Base-by-base conservation (phyloP, 306 rosid genomes). In the Citrullus amarus region DNA sequence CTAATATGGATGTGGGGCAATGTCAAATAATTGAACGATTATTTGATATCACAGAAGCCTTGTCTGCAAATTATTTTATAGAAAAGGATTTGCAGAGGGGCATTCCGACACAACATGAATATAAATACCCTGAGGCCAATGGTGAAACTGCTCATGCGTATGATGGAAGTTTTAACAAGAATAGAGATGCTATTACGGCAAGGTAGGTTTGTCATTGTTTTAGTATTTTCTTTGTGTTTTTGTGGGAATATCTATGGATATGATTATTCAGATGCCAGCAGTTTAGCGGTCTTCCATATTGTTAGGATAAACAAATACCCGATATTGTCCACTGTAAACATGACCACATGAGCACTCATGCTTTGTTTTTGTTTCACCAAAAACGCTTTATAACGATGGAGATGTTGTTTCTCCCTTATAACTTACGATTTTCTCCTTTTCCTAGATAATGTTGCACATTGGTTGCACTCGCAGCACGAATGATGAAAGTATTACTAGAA, bases 11-110 rank as follows among this genome's bases (percentile, higher is more conserved):
- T 83, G 87, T 91, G 84, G 81, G 76, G 84, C 96, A 95, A 83
- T 95, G 99, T 82, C 89, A 95, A 88, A 92, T 95, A 79, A 95
- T 95, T 80, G 97, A 92, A 81, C 97, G 87, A 65, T 88, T 95
- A 76, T 61, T 95, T 82, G 97, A 95, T 12, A 96, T 95, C 78
- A 95, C 96, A 14, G 96, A 91, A 83, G 66, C 89, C 50, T 96
- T 89, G 2, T 92, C 90, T 59, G 81, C 84, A 20, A 80, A 85
- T 78, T 82, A 91, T 81, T 50, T 48, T 77, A 87, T 91, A 9
- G 92, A 87, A 79, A 92, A 90, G 72, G 79, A 78, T 80, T 88
- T 85, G 0, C 83, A 88, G 5, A 90, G 81, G 84, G 91, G 88
- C 78, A 67, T 30, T 81, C 90, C 80, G 63, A 86, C 80, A 87